A percentile compares a stretch with the other conserved stretches of the same genome.
Conservation (phyloP, 805 yeast genomes). For the Teunomyces kruisii region DNA sequence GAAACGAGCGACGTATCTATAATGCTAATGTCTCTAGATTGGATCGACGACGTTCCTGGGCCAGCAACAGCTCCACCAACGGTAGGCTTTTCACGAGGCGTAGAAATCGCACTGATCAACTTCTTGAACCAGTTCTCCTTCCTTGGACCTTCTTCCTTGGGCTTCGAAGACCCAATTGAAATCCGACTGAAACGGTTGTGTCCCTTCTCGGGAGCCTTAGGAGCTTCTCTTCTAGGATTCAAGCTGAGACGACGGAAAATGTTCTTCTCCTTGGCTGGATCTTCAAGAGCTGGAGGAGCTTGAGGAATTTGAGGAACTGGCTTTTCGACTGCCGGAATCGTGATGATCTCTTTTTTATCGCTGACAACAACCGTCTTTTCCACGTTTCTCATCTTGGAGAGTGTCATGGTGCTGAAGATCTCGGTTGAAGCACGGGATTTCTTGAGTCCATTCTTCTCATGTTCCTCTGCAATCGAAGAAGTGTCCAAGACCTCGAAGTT, state of each 20-base stretch:
- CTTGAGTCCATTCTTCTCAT: slow-evolving; percentile 8
- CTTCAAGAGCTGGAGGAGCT: background rate
- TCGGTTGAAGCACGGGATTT: slow-evolving; percentile 28
- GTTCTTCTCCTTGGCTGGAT: slow-evolving; percentile 4
- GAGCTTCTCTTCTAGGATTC: slow-evolving; percentile 41
- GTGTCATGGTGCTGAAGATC: slow-evolving; percentile 28
- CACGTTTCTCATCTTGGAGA: slow-evolving; percentile 7
- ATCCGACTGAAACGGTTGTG: slow-evolving; percentile 36
- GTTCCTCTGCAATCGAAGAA: slow-evolving; percentile 19
- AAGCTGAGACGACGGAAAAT: slow-evolving; percentile 29
- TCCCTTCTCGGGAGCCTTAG: slow-evolving; percentile 29
- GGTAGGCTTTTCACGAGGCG: slow-evolving; percentile 3
- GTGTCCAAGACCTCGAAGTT: slow-evolving; percentile 23
- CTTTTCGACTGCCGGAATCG: slow-evolving; percentile 2
- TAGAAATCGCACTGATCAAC: slow-evolving; percentile 24
- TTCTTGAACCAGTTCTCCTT: slow-evolving; percentile 41
- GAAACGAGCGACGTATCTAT: slow-evolving; percentile 35
- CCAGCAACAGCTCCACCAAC: slow-evolving; percentile 5
- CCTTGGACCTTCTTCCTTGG: slow-evolving; percentile 11
- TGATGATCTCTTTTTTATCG: background rate
- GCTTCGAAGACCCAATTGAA: slow-evolving; percentile 23
- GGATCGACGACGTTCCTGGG: background rate
- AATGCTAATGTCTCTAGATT: slow-evolving; percentile 25
- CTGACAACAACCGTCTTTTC: slow-evolving; percentile 2
- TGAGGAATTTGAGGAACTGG: background rate